Base-by-base conservation (phyloP, 2,329 filamentous ascomycete genomes). In the Aureobasidium musti region DNA sequence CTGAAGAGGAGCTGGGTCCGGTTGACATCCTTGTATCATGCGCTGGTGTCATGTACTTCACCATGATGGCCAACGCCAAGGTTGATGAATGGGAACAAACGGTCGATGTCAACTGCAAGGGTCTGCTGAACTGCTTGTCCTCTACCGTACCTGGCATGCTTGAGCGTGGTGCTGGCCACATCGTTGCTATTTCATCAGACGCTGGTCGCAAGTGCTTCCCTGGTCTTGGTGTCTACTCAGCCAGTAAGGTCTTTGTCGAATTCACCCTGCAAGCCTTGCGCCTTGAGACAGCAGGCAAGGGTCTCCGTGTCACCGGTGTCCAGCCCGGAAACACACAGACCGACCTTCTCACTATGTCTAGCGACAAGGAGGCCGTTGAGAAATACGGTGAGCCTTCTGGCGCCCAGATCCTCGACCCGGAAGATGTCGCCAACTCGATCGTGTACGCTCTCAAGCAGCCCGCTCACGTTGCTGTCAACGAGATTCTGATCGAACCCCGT, bases 11-110 rank as follows among this genome's bases (percentile, higher is more conserved):
- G 71, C 86, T 93, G 0, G 91, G 90, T 0, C 85, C 88, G 0
- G 82, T 93, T 52, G 91, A 94, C 74, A 90, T 93, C 61, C 83
- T 94, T n/a, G 86, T 94, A 59, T 87, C 87, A 47, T 91, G 90
- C 73, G 91, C 91, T 0, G 91, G 91, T 41, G 91, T 94, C 74
- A 94, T 94, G 91, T 94, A 94, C 80, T 94, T 88, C 78, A 93
- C 91, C 65, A 88, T 93, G 87, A 93, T 94, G 91, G 86, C 88
- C 66, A 93, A 92, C 74, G 84, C 81, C 19, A 84, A 89, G 69
- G 85, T 82, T 0, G 89, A 91, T 5, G 88, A 94, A 72, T 94
- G 91, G 91, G 87, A 92, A 69, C 88, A 86, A 67, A 93, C 90
- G 0, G 90, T 94, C 49, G 91, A 93, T 72, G 89, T 94, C 71